Evolutionary conservation across 2,329 filamentous ascomycete genomes (phyloP), one percentile per base, ranked within the genome.

Genomic region (Trichophyton mentagrophytes): DNA sequence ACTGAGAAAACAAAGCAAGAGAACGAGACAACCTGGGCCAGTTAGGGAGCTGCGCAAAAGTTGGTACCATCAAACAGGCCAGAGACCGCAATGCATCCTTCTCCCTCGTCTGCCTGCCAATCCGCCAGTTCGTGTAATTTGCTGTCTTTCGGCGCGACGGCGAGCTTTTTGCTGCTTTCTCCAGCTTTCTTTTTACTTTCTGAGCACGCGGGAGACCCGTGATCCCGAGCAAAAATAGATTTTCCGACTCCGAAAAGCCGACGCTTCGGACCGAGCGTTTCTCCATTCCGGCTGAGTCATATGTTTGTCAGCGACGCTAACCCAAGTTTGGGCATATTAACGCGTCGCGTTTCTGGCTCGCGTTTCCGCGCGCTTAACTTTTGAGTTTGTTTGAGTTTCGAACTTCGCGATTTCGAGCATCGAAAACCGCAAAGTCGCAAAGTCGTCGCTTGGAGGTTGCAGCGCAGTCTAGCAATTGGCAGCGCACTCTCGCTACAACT

Each of bases 201-300:
- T 25, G 20, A 27, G 51, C 27, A 55, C 27, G 55, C 55, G 55
- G 55, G 22, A 17, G 44, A 44, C 55, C 49, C 57, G 57, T 59
- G 57, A 59, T 49, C 17, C 56, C 56, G 56, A 58, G 56, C 56
- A 42, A 25, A 46, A 46, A 58, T 38, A 58, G 36, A 30, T 55
- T 36, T 20, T 55, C 36, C 40, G 25, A 7, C 65, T 68, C 66
- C 67, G 63, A 65, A 68, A 27, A 38, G 30, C 60, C 58, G 40
- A 42, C 20, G 3, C 17, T 30, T 64, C 69, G 70, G 68, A 64
- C 70, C 70, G 69, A 72, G 67, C 47, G 61, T 68, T 70, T 59
- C 66, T 71, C 71, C 70, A 64, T 51, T 67, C 71, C 72, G 72
- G 9, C 9, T 46, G 46, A 25, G 40, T 17, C 40, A n/a, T 44